Conservation (phyloP, 2,329 filamentous ascomycete species). For the Colletotrichum gigasporum region DNA sequence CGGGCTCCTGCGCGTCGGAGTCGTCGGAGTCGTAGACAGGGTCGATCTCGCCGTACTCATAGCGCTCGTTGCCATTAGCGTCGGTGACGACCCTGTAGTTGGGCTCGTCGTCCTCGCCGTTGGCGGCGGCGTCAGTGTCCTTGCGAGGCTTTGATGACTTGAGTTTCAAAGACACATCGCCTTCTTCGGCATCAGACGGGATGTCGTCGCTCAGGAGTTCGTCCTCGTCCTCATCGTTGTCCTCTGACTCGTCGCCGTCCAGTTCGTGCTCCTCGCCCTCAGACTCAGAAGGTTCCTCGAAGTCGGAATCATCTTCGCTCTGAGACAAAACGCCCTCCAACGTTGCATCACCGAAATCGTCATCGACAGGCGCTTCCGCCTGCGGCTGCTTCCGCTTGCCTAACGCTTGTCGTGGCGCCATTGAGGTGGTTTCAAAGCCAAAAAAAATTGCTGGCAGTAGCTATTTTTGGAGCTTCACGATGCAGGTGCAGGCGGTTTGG, state of each 20-base stretch:
- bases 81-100: conserved; percentile 74
- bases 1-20: conserved; percentile 79
- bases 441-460: conserved; percentile 14
- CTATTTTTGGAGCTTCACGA: conserved; percentile 33
- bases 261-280: conserved; percentile 42
- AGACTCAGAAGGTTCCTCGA: conserved; percentile 53
- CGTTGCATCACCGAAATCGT: conserved; percentile 65
- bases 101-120: conserved; percentile 49
- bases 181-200: conserved; percentile 49
- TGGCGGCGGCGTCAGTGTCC: conserved; percentile 40
- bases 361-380: conserved; percentile 64
- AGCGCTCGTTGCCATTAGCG: conserved; percentile 90
- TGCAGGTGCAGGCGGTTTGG: conserved; percentile 25
- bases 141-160: conserved; percentile 34
- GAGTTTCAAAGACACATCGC: conserved; percentile 46
- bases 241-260: conserved; percentile 51
- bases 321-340: conserved; percentile 67
- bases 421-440: conserved; percentile 37
- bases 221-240: conserved; percentile 48
- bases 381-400: conserved; percentile 74
- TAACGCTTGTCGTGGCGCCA: conserved; percentile 51
- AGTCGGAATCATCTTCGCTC: conserved; percentile 66
- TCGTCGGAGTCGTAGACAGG: conserved; percentile 97
- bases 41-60: conserved; percentile 93
- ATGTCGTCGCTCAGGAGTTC: conserved; percentile 52